Conservation (phyloP, 1,284 basidiomycete genomes). For the Fomitopsis pinicola region DNA sequence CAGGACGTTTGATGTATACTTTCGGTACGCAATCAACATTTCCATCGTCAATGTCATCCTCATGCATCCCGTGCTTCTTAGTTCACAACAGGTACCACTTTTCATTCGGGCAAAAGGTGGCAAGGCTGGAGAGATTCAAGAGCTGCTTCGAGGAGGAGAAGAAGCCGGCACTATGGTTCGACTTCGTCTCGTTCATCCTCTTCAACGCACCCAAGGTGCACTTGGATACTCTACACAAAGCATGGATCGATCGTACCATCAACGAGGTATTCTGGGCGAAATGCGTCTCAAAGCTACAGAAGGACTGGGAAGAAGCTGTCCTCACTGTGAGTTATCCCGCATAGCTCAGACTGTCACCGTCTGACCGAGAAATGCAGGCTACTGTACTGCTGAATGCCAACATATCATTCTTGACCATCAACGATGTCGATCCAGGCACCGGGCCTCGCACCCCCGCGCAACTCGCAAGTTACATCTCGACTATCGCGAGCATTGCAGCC, state of each 20-base stretch:
- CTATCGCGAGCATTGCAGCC: constrained; percentile 38
- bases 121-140: constrained; percentile 43
- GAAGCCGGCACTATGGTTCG: constrained; percentile 29
- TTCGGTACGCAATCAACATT: constrained; percentile 34
- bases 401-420: constrained; percentile 41
- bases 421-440: constrained; percentile 29
- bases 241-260: constrained; percentile 39
- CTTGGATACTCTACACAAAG: constrained; percentile 33
- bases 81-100: constrained; percentile 49
- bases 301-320: constrained; percentile 47
- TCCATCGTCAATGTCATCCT: too few species aligned
- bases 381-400: constrained; percentile 41
- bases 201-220: constrained; percentile 42
- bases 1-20: constrained; percentile 45
- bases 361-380: constrained; percentile 22
- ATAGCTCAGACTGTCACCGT: background rate
- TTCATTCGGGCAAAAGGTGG: constrained; percentile 41
- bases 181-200: constrained; percentile 30
- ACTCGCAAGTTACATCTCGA: constrained; percentile 42
- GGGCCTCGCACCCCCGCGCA: constrained; percentile 31
- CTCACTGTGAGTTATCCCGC: constrained; percentile 36
- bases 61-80: constrained; percentile 28
- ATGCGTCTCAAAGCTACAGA: constrained; percentile 38
- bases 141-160: constrained; percentile 31
- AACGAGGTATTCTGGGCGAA: constrained; percentile 33